These are phyloP conservation scores for Bjerkandera adusta DNA, from an alignment of 1,284 basidiomycete genomes.

Conservation along the genomic window DNA sequence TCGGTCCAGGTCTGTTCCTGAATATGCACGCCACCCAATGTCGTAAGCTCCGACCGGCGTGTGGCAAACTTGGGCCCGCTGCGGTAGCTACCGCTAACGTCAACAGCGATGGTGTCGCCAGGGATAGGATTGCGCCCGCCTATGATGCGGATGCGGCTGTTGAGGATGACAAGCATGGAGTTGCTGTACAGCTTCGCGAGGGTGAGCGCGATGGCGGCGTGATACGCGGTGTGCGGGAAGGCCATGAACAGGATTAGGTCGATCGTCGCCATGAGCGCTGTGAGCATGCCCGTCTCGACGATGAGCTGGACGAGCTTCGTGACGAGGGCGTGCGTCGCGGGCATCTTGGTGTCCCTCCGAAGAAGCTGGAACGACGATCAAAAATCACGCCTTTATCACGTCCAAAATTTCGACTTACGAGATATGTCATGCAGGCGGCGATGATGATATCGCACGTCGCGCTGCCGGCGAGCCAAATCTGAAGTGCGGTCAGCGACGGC, in stretches of 20 bases:
- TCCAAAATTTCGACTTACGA: background rate
- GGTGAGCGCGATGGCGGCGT: background rate
- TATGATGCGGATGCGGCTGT: constrained; percentile 2
- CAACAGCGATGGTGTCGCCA: no score
- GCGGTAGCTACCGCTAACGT: no score
- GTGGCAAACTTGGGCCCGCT: no score
- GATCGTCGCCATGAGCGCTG: background rate
- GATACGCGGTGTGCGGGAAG: background rate
- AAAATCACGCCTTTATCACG: background rate
- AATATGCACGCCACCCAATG: constrained; percentile 3
- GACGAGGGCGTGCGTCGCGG: background rate
- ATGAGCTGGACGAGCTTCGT: background rate
- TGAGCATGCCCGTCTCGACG: constrained; percentile 1
- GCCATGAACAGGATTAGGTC: constrained; percentile 2
- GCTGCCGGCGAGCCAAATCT: constrained; percentile 5
- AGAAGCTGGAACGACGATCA: background rate
- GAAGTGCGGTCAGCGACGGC: background rate
- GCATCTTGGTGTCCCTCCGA: background rate
- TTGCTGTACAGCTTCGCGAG: constrained; percentile 7
- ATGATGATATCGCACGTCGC: constrained; percentile 2
- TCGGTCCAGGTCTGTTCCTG: constrained; percentile 4
- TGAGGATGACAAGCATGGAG: constrained; percentile 5
- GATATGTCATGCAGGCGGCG: background rate
- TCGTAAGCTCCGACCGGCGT: no score
- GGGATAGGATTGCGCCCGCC: background rate